Conservation (phyloP, 768 basidiomycete species). For the Panus rudis region DNA sequence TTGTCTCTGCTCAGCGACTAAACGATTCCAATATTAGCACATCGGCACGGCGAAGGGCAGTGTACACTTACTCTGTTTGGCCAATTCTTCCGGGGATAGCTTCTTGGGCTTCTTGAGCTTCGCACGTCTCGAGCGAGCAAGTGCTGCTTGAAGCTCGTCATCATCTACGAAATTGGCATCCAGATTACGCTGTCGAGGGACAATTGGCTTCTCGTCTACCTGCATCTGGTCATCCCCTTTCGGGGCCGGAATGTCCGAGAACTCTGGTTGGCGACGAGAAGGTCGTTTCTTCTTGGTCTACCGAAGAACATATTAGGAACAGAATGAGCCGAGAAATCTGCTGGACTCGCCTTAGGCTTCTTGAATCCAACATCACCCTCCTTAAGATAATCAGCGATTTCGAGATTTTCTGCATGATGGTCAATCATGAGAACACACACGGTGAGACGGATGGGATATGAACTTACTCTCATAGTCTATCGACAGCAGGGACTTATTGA, state of each 20-base stretch:
- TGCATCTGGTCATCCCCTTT: constrained; percentile 61
- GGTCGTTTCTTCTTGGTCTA: constrained; percentile 93
- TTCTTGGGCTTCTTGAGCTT: constrained; percentile 75
- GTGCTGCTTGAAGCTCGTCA: constrained; percentile 91
- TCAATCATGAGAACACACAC: constrained; percentile 14
- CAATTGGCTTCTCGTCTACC: constrained; percentile 67
- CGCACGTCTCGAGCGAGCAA: constrained; percentile 79
- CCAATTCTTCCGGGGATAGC: constrained; percentile 75
- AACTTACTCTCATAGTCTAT: constrained; percentile 87
- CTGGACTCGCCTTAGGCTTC: constrained; percentile 68
- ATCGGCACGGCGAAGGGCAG: neutral
- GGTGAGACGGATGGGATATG: neutral
- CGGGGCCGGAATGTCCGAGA: constrained; percentile 36
- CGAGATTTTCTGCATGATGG: constrained; percentile 62
- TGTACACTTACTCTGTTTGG: constrained; percentile 53
- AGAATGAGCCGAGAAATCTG: neutral
- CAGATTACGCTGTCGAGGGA: constrained; percentile 63
- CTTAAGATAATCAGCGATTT: constrained; percentile 80
- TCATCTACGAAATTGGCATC: constrained; percentile 94
- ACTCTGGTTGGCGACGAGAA: constrained; percentile 56
- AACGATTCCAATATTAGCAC: constrained; percentile 6
- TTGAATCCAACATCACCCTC: constrained; percentile 94
- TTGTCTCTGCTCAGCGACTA: constrained; percentile 60
- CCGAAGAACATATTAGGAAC: neutral
- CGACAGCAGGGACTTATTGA: constrained; percentile 75